phyloP scores from a whole-genome alignment of 441 rosid genomes.

The Eutrema salsugineum region DNA sequence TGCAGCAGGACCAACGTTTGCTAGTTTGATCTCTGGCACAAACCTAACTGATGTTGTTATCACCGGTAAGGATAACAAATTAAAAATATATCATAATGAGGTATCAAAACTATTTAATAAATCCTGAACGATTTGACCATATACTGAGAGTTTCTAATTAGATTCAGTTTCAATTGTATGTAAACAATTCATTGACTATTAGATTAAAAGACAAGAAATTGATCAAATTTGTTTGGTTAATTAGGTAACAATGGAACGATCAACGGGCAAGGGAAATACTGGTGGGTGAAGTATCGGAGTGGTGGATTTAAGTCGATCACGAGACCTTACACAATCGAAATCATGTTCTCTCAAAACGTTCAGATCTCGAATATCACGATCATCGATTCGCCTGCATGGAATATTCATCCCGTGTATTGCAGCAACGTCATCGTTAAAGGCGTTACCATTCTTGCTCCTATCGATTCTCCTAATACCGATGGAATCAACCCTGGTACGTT shows the following conservation, averaged over 20 bases:
- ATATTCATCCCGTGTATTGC: constrained; percentile 74
- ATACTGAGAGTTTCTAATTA: background rate
- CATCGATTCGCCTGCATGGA: constrained; percentile 83
- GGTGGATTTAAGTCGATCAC: constrained; percentile 46
- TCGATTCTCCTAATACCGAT: constrained; percentile 81
- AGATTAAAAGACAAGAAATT: background rate
- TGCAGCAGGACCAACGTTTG: constrained; percentile 32
- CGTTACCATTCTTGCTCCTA: constrained; percentile 73
- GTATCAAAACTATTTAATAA: background rate
- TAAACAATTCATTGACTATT: background rate
- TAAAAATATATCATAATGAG: background rate
- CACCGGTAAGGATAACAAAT: constrained; percentile 40
- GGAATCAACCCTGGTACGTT: constrained; percentile 79
- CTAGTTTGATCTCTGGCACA: constrained; percentile 64
- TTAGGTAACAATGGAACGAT: constrained; percentile 85
- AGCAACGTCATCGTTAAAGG: constrained; percentile 57
- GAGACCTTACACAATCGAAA: constrained; percentile 77
- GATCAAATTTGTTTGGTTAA: background rate
- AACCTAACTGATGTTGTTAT: constrained; percentile 67
- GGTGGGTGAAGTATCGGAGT: constrained; percentile 68
- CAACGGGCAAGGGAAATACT: constrained; percentile 71
- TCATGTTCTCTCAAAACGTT: constrained; percentile 53
- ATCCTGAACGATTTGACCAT: background rate
- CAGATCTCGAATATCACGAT: constrained; percentile 72
- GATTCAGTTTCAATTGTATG: background rate